Percentiles rank a stretch among this genome's conserved stretches.
Evolutionary conservation across 345 rosid species (phyloP).

Genomic region (Turritis glabra): DNA sequence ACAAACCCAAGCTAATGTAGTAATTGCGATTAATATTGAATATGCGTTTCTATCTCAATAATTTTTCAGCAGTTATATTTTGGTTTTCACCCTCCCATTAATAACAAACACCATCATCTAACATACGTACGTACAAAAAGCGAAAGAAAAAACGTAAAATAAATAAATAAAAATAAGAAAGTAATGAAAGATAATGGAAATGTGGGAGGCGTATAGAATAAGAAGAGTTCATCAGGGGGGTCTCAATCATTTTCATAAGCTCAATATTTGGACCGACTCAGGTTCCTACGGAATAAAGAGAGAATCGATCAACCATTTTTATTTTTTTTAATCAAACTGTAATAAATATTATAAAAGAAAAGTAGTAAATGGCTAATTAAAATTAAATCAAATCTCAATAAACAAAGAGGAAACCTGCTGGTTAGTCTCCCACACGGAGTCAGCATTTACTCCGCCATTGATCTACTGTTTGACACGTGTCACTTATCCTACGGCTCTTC

Average conservation of each 20-base stretch:
- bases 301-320: not conserved
- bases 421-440: conserved; percentile 58
- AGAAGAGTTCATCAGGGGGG: conserved; percentile 28
- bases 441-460: conserved; percentile 6
- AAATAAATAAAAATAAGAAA: not conserved
- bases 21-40: conserved; percentile 14
- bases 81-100: not conserved
- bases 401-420: conserved; percentile 55
- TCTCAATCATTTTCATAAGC: conserved; percentile 68
- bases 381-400: not conserved
- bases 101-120: not conserved
- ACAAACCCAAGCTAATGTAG: conserved; percentile 24
- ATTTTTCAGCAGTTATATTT: conserved; percentile 15
- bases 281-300: not conserved
- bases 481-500: conserved; percentile 11
- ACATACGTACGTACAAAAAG: not conserved
- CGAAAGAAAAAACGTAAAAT: not conserved
- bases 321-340: too few species aligned
- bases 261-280: conserved; percentile 62
- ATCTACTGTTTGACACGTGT: conserved; percentile 57
- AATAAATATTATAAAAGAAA: not conserved
- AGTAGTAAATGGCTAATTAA: conserved; percentile 7
- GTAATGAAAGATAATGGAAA: conserved; percentile 15
- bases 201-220: conserved; percentile 23
- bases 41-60: conserved; percentile 19